Percentiles rank a stretch among this genome's conserved stretches.
Evolutionary conservation across 208 protist species (phyloP).

Genomic region (Wallacemonas sp.): DNA sequence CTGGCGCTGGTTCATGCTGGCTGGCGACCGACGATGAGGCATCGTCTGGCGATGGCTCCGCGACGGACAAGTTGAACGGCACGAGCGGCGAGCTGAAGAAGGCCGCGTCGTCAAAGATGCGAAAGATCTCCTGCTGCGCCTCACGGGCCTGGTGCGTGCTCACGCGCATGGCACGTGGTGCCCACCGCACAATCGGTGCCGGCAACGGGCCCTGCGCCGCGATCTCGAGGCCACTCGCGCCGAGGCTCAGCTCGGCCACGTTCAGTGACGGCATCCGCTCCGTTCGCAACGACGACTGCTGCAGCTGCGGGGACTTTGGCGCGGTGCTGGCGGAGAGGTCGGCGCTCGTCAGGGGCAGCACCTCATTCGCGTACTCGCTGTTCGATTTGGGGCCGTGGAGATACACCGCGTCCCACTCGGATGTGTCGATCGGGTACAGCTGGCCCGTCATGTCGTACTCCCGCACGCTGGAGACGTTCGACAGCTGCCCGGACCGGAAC

Average conservation of each 20-base stretch:
- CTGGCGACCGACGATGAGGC: too few relatives aligned
- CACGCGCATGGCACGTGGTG: conserved; percentile 40
- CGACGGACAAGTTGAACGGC: conserved; percentile 4
- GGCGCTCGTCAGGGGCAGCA: conserved; percentile 33
- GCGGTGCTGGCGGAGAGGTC: background rate
- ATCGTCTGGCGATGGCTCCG: too few relatives aligned
- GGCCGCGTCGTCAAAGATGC: conserved; percentile 42
- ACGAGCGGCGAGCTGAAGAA: conserved; percentile 38
- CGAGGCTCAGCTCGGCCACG: background rate
- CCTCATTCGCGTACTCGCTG: conserved; percentile 38
- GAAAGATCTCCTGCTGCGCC: conserved; percentile 31
- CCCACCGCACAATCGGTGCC: conserved; percentile 71
- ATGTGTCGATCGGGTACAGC: conserved; percentile 68
- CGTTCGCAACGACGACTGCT: background rate
- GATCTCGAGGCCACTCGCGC: background rate
- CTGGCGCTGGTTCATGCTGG: too few relatives aligned
- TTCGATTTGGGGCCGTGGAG: conserved; percentile 30
- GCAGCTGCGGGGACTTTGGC: background rate
- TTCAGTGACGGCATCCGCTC: background rate
- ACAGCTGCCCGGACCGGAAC: conserved; percentile 22
- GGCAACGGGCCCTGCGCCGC: conserved; percentile 14
- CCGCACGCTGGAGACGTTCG: conserved; percentile 38
- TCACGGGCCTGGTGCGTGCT: conserved; percentile 27
- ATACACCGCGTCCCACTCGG: conserved; percentile 60
- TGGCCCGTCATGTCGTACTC: conserved; percentile 66